Base-by-base conservation (phyloP, 148 eudicot species). In the Talinum fruticosum region DNA sequence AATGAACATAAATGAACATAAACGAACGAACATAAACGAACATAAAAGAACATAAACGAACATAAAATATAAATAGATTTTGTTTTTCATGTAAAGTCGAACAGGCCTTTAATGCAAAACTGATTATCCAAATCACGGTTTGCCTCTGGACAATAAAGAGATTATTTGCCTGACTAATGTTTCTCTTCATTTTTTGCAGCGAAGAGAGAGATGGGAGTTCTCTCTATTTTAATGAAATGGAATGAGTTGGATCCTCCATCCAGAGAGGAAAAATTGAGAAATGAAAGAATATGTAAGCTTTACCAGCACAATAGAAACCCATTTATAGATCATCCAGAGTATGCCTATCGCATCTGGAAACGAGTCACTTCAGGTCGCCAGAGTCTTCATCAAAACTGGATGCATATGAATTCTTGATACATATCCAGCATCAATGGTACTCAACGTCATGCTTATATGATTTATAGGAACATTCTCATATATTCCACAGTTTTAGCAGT, bases 301-400 rank as follows among this genome's bases (percentile, higher is more conserved):
- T 87, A 83, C 80, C 90, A 87, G 74, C 88, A 87, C 82, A 87
- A 87, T 69, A 69, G 90, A 79, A 87, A 85, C 64, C 90, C 90
- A 33, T 87, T 87, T 77, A 85, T 87, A 72, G 90, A 87, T 85
- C 90, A 87, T 70, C 90, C 90, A 0, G 90, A 85, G 75, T 87
- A 83, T 79, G 86, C 87, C 73, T 51, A 76, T 69, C 80, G 75
- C 75, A 83, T 87, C 45, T 85, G 90, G 90, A 74, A 77, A 66
- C 66, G 35, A 65, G 71, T 71, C 75, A 38, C 68, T 71, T 66
- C 66, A 69, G 54, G 75, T 32, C 23, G 38, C 73, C 72, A 44
- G 24, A 73, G 30, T 73, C 64, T 65, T 75, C 70, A 75, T 28
- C 66, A 51, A 32, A 28, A 53, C 65, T 74, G 49, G 47, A 75